Conservation (phyloP, 176 grass and related monocot species). For the Oryza glumipatula region DNA sequence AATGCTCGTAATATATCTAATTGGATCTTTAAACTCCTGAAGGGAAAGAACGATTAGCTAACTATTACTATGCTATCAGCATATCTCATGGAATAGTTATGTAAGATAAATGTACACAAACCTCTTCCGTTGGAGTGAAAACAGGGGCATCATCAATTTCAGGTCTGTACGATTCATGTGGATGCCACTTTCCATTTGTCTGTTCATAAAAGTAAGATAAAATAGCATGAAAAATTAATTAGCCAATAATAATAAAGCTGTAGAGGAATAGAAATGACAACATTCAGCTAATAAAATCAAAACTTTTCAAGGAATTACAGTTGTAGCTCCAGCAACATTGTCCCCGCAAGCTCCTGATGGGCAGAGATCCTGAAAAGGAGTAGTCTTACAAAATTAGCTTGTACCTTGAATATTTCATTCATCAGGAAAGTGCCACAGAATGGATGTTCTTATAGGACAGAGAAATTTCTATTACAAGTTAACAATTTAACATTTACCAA, state of each 20-base stretch:
- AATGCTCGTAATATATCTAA: constrained; percentile 79
- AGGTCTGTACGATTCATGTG: constrained; percentile 65
- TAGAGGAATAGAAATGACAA: neutral
- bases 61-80: constrained; percentile 18
- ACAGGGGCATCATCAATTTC: constrained; percentile 80
- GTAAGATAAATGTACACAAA: constrained; percentile 37
- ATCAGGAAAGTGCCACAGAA: neutral
- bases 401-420: constrained; percentile 20
- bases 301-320: constrained; percentile 28
- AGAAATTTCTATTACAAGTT: constrained; percentile 4
- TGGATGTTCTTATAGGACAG: neutral
- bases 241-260: constrained; percentile 9
- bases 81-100: constrained; percentile 21
- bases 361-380: constrained; percentile 33
- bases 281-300: constrained; percentile 23
- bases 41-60: constrained; percentile 38
- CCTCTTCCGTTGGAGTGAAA: constrained; percentile 93
- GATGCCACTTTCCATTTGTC: constrained; percentile 53
- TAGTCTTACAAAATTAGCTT: constrained; percentile 9
- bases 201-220: constrained; percentile 24
- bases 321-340: constrained; percentile 29
- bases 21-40: constrained; percentile 93
- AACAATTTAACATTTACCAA: neutral
- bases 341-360: constrained; percentile 17
- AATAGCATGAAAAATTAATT: neutral